Conservation (phyloP, 345 rosid species). For the Hibiscus syriacus region DNA sequence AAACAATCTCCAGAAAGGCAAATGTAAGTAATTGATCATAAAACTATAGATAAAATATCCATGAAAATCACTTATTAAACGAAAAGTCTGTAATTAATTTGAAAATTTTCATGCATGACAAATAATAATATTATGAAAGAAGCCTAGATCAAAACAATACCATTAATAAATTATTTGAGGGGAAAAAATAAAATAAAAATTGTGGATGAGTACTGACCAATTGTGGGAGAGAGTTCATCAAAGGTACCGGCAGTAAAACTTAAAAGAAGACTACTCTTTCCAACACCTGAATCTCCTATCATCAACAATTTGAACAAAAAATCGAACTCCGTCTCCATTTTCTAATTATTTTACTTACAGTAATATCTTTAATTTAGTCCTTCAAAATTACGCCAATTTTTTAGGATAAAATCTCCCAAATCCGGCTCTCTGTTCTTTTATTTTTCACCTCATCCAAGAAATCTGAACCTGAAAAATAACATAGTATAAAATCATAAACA, state of each 20-base stretch:
- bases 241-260: slow-evolving; percentile 33
- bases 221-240: slow-evolving; percentile 43
- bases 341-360: not conserved
- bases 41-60: no score
- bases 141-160: no score
- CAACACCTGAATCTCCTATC: slow-evolving; percentile 58
- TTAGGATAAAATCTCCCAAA: not conserved
- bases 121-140: no score
- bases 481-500: not conserved
- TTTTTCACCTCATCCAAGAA: not conserved
- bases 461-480: not conserved
- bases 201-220: slow-evolving; percentile 21
- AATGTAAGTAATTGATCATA: no score
- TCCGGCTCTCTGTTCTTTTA: not conserved
- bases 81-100: no score
- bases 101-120: no score
- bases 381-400: not conserved
- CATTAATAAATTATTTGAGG: no score
- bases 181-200: not conserved
- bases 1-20: no score
- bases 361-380: not conserved
- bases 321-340: slow-evolving; percentile 30
- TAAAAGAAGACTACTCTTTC: slow-evolving; percentile 46
- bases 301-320: slow-evolving; percentile 40
- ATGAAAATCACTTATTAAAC: no score